A percentile compares a stretch with the other conserved stretches of the same genome.
phyloP scores from a whole-genome alignment of 1,284 basidiomycete species.

The Ustilago vetiveriae region DNA sequence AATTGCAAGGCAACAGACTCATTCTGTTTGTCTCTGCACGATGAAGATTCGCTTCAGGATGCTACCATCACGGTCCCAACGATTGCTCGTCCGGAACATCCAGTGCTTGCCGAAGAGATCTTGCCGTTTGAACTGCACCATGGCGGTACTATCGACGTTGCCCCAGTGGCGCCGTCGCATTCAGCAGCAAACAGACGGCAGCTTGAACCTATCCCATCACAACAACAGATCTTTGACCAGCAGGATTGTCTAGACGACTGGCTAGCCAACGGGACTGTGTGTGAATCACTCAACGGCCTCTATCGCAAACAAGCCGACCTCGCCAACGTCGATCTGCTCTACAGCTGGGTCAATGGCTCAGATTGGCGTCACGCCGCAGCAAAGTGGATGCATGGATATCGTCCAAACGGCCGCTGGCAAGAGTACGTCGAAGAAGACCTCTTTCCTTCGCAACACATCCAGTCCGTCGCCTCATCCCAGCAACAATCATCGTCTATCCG shows the following conservation, averaged over 20 bases:
- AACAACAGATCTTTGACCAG: slow-evolving; percentile 18
- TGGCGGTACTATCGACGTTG: slow-evolving; percentile 1
- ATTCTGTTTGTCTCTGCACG: slow-evolving; percentile 16
- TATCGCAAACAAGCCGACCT: slow-evolving; percentile 17
- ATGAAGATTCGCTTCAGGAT: slow-evolving; percentile 34
- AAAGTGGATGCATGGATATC: slow-evolving; percentile 40
- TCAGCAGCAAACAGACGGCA: slow-evolving; percentile 23
- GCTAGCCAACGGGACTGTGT: slow-evolving; percentile 23
- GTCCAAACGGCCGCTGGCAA: slow-evolving; percentile 28
- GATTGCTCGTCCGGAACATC: slow-evolving; percentile 17
- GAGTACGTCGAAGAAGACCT: slow-evolving; percentile 40
- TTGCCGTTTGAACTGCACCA: slow-evolving; percentile 34
- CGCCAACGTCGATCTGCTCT: slow-evolving; percentile 35
- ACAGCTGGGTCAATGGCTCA: slow-evolving; percentile 50
- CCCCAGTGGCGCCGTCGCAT: slow-evolving; percentile 1
- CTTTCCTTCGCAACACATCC: slow-evolving; percentile 30
- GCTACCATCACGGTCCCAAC: slow-evolving; percentile 19
- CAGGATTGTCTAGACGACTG: slow-evolving; percentile 28
- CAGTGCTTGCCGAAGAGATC: slow-evolving; percentile 9
- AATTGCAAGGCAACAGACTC: background rate
- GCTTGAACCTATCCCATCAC: slow-evolving; percentile 23
- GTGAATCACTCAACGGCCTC: slow-evolving; percentile 18
- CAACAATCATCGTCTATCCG: background rate
- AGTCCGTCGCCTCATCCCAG: background rate
- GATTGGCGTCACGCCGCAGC: slow-evolving; percentile 39